These are phyloP conservation scores for Ophiocordyceps camponoti-leonardi DNA, from an alignment of 2,329 filamentous ascomycete species.

Conservation along the genomic window DNA sequence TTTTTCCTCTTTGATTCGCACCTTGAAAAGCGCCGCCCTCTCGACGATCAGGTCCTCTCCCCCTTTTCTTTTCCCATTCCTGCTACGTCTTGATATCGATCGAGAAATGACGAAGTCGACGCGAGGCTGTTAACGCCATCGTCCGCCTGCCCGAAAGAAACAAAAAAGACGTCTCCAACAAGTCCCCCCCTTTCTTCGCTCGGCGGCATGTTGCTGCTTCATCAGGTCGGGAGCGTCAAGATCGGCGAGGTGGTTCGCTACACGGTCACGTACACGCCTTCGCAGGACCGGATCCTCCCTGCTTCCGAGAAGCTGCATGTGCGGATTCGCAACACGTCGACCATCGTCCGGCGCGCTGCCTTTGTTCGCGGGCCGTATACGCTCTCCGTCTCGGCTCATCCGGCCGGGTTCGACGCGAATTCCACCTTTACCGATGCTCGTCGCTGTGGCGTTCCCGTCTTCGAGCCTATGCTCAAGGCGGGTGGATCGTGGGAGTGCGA, in stretches of 20 bases:
- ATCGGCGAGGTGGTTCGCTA: conserved; percentile 88
- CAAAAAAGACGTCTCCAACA: too few relatives aligned
- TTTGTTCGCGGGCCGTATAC: conserved; percentile 95
- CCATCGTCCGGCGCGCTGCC: conserved; percentile 78
- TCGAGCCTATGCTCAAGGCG: conserved; percentile 91
- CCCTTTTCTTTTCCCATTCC: too few relatives aligned
- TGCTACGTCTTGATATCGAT: too few relatives aligned
- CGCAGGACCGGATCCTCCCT: conserved; percentile 75
- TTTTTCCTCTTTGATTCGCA: too few relatives aligned
- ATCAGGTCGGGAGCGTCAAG: conserved; percentile 82
- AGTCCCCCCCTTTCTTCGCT: too few relatives aligned
- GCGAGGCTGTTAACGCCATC: too few relatives aligned
- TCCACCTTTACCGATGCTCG: conserved; percentile 53
- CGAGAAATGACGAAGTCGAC: too few relatives aligned
- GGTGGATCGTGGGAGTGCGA: conserved; percentile 73
- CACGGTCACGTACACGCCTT: conserved; percentile 82
- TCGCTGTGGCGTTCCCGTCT: conserved; percentile 66
- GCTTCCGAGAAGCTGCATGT: conserved; percentile 67
- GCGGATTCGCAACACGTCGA: conserved; percentile 80
- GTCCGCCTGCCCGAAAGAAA: too few relatives aligned
- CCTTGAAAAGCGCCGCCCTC: too few relatives aligned
- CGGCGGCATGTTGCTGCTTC: conserved; percentile 67
- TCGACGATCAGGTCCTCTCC: too few relatives aligned
- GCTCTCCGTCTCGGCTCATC: conserved; percentile 73
- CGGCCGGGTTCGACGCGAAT: conserved; percentile 69